Percentiles rank a stretch among this genome's conserved stretches.
These are phyloP conservation scores for Cladosporium oxysporum DNA, from an alignment of 2,329 filamentous ascomycete species.

Conservation along the genomic window DNA sequence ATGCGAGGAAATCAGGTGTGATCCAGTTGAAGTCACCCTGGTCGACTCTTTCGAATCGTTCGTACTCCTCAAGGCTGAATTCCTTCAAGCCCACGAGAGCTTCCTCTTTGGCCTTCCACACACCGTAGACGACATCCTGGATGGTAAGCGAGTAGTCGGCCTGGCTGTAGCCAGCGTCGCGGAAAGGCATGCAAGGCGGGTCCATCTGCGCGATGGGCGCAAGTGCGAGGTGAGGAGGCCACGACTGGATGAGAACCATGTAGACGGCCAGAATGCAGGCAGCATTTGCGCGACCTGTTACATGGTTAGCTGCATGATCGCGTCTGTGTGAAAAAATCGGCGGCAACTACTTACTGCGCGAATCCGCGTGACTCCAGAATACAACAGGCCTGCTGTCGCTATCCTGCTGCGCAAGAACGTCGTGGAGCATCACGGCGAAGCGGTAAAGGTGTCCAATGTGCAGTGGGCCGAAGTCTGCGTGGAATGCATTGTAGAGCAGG, in stretches of 20 bases:
- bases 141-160: constrained; percentile 95
- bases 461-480: constrained; percentile 95
- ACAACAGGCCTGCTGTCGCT: constrained; percentile 90
- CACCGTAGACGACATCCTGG: constrained; percentile 95
- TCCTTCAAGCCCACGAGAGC: constrained; percentile 87
- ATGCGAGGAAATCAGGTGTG: constrained; percentile 90
- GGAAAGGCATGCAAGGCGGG: constrained; percentile 97
- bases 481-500: constrained; percentile 95
- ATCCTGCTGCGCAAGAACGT: constrained; percentile 86
- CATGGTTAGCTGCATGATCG: constrained; percentile 29
- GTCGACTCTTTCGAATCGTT: constrained; percentile 91
- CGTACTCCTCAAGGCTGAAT: constrained; percentile 96
- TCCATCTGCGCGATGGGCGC: constrained; percentile 96
- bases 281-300: constrained; percentile 80
- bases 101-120: constrained; percentile 98
- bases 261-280: constrained; percentile 95
- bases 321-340: background rate
- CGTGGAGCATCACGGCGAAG: constrained; percentile 93
- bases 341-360: constrained; percentile 69
- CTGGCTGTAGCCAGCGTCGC: constrained; percentile 96
- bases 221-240: constrained; percentile 92
- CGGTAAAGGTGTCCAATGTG: constrained; percentile 97
- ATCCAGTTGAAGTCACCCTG: constrained; percentile 99
- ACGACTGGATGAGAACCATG: constrained; percentile 97
- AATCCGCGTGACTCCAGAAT: constrained; percentile 92